A percentile compares a stretch with the other conserved stretches of the same genome.
Conservation (phyloP, 2,329 filamentous ascomycete genomes). For the Geoglossum cookeanum region DNA sequence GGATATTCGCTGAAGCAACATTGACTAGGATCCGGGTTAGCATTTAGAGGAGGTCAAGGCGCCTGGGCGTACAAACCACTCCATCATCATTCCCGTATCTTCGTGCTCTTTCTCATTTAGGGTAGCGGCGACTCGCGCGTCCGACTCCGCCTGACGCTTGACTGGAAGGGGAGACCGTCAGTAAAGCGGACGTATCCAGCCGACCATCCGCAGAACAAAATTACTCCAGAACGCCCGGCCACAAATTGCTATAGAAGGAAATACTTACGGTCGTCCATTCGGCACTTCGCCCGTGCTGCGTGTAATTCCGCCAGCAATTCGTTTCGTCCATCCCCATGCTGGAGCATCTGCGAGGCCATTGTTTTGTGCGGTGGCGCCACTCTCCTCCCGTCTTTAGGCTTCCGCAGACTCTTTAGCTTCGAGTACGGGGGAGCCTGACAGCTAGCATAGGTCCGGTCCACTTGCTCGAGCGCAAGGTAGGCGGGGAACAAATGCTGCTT, state of each 20-base stretch:
- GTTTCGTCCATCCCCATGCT: conserved; percentile 1
- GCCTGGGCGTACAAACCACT: conserved; percentile 27
- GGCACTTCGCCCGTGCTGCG: conserved; percentile 16
- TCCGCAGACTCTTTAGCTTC: conserved; percentile 4
- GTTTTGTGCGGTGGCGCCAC: neutral
- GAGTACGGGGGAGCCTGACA: conserved; percentile 6
- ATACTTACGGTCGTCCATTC: conserved; percentile 7
- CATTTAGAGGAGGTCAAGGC: neutral
- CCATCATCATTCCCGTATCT: conserved; percentile 32
- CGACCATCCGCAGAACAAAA: neutral
- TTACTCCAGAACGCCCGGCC: too few species aligned
- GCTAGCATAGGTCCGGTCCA: conserved; percentile 5
- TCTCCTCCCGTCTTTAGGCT: neutral
- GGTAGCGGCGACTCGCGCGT: conserved; percentile 13
- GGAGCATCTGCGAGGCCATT: neutral
- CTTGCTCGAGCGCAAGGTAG: conserved; percentile 9
- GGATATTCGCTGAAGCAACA: conserved; percentile 54
- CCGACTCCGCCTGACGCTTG: conserved; percentile 10
- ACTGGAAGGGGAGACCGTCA: conserved; percentile 3
- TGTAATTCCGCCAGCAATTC: conserved; percentile 16
- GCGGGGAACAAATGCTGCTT: neutral
- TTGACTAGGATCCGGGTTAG: conserved; percentile 21
- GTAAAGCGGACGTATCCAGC: neutral
- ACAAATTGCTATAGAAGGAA: neutral
- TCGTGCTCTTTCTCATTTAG: conserved; percentile 20